These are phyloP conservation scores for Candida insectorum DNA, from an alignment of 805 yeast species.

Conservation along the genomic window DNA sequence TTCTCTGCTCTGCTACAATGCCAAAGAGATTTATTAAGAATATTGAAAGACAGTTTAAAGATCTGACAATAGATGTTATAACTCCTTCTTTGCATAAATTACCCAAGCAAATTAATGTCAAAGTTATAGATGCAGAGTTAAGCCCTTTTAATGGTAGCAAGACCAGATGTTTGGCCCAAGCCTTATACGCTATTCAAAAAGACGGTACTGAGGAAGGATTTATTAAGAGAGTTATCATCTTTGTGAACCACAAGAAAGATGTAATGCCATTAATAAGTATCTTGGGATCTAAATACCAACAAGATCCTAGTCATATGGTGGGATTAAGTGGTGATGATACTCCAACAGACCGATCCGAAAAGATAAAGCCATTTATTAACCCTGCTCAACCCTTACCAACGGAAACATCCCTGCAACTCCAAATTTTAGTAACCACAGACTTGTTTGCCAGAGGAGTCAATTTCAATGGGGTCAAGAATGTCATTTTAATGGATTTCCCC, in stretches of 20 bases:
- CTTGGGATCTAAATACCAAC: slow-evolving; percentile 40
- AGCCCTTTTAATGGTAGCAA: slow-evolving; percentile 85
- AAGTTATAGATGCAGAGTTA: slow-evolving; percentile 70
- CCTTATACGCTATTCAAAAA: slow-evolving; percentile 75
- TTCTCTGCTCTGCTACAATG: slow-evolving; percentile 88
- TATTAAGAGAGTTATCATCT: slow-evolving; percentile 78
- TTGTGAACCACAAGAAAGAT: slow-evolving; percentile 72
- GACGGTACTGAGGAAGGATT: slow-evolving; percentile 77
- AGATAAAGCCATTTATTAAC: slow-evolving; percentile 60
- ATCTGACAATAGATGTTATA: slow-evolving; percentile 52
- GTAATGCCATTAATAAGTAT: slow-evolving; percentile 57
- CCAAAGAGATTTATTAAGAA: slow-evolving; percentile 72
- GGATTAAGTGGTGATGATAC: slow-evolving; percentile 67
- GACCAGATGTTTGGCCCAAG: slow-evolving; percentile 81
- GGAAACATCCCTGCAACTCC: slow-evolving; percentile 19
- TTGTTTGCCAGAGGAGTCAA: slow-evolving; percentile 87
- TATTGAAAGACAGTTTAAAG: slow-evolving; percentile 59
- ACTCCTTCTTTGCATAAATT: slow-evolving; percentile 83
- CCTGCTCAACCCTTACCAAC: slow-evolving; percentile 47
- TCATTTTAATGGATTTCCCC: slow-evolving; percentile 83
- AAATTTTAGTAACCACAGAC: slow-evolving; percentile 84
- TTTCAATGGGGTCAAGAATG: slow-evolving; percentile 76
- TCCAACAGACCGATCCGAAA: slow-evolving; percentile 54
- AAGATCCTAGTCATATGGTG: slow-evolving; percentile 44
- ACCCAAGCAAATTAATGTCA: slow-evolving; percentile 71